Evolutionary conservation across 257 asterid species (phyloP), one percentile per base, ranked within the genome.

Genomic region (Oldenlandia corymbosa): DNA sequence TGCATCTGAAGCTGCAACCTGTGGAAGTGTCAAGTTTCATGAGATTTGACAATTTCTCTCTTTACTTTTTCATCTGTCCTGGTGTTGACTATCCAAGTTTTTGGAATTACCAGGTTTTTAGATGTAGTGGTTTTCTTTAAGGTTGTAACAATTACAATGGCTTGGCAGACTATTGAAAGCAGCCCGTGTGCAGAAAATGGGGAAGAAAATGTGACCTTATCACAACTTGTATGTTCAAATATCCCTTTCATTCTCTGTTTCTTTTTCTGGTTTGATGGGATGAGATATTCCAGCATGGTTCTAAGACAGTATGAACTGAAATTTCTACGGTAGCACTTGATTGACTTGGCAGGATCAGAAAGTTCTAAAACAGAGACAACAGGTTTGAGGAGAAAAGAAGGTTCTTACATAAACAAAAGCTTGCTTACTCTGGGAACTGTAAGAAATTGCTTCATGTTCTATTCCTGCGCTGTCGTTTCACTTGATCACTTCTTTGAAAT

Each of bases 311-410:
- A 49, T 34, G 23, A 54, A 76, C 87, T 83, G 68, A 84, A 64
- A 64, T 83, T 73, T 65, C 78, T 76, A 78, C 78, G 81, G 85
- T 73, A 86, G 95, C 95, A 88, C 77, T 80, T 88, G 62, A 86
- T 88, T 79, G 95, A 86, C 83, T 83, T 88, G 80, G 96, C 95
- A 75, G 96, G 96, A 67, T 88, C 94, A 60, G 96, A 88, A 79
- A 86, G 95, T 82, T 88, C 96, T 50, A 84, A 88, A 77, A 71
- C 92, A 65, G 95, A 78, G 83, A 88, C 90, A 0, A 82, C 83
- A 28, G 92, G 95, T 48, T 63, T 88, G 79, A 78, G 92, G 79
- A 84, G 92, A 78, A 88, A 81, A 75, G 95, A 85, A 75, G 96
- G 96, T 74, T 82, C 90, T 61, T 86, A 79, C 81, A 84, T 88